phyloP scores from a whole-genome alignment of 495 filamentous ascomycete genomes.

The Parachaetomium inaequale region DNA sequence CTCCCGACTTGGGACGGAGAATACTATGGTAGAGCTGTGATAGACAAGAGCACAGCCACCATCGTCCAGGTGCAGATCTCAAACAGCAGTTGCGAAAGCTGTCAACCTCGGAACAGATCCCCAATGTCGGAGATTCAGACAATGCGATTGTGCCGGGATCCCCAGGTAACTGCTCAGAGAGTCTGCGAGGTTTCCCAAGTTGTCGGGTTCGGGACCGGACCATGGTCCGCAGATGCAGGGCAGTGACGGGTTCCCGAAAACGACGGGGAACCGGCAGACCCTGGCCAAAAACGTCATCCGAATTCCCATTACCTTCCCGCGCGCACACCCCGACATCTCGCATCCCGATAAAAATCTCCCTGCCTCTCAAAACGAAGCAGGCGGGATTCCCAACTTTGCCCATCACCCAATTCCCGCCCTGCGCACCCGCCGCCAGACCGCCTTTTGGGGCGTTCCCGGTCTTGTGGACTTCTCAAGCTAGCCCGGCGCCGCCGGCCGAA shows the following conservation, averaged over 20 bases:
- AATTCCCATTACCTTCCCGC: background rate
- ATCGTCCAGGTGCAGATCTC: background rate
- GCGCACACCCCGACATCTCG: background rate
- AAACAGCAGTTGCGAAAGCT: background rate
- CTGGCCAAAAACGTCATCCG: background rate
- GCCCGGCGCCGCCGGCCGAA: conserved; percentile 13
- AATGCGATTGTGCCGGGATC: too few relatives aligned
- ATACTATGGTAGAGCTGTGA: too few relatives aligned
- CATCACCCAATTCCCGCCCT: conserved; percentile 1
- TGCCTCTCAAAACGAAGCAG: background rate
- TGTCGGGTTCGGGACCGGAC: background rate
- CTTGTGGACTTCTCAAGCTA: background rate
- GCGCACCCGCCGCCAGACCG: conserved; percentile 3
- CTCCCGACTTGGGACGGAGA: background rate
- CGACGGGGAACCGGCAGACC: background rate
- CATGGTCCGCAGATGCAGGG: background rate
- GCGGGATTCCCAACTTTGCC: background rate
- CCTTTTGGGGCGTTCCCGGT: conserved; percentile 6
- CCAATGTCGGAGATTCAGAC: background rate
- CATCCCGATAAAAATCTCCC: background rate
- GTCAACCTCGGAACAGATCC: background rate
- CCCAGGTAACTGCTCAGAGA: background rate
- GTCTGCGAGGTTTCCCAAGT: background rate
- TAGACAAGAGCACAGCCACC: background rate
- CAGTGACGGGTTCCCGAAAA: background rate